These are phyloP conservation scores for Myriosclerotinia scirpicola DNA, from an alignment of 2,329 filamentous ascomycete genomes.

Conservation along the genomic window DNA sequence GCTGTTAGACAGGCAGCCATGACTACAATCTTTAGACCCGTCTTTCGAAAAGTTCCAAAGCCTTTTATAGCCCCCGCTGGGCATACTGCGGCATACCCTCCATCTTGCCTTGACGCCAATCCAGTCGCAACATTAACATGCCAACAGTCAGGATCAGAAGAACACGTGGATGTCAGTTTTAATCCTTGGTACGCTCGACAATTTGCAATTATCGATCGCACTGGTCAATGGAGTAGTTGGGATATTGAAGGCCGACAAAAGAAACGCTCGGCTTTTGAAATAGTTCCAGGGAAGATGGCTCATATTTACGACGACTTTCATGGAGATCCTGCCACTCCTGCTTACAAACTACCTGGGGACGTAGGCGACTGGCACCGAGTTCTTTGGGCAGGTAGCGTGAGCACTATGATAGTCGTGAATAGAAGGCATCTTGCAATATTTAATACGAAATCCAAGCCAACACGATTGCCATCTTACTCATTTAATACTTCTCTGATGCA, in stretches of 20 bases:
- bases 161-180: slow-evolving; percentile 65
- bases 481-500: slow-evolving; percentile 27
- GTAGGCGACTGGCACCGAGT: slow-evolving; percentile 50
- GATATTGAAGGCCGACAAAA: slow-evolving; percentile 43
- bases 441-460: slow-evolving; percentile 33
- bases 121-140: slow-evolving; percentile 54
- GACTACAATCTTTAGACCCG: slow-evolving; percentile 47
- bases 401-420: slow-evolving; percentile 49
- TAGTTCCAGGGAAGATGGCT: slow-evolving; percentile 32
- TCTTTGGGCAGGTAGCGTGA: slow-evolving; percentile 49
- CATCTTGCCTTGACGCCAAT: slow-evolving; percentile 57
- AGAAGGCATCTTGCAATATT: slow-evolving; percentile 41
- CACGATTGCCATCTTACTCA: slow-evolving; percentile 29
- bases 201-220: slow-evolving; percentile 64
- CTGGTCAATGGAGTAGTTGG: slow-evolving; percentile 69
- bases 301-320: slow-evolving; percentile 33
- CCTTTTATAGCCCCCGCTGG: slow-evolving; percentile 19
- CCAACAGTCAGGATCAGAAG: slow-evolving; percentile 52
- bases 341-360: slow-evolving; percentile 19
- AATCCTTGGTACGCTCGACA: slow-evolving; percentile 61
- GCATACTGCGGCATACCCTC: slow-evolving; percentile 29
- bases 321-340: slow-evolving; percentile 13
- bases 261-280: slow-evolving; percentile 23
- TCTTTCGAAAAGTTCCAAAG: slow-evolving; percentile 29
- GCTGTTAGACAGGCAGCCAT: slow-evolving; percentile 47